Evolutionary conservation across 768 basidiomycete species (phyloP).

Genomic region (Serendipita indica): DNA sequence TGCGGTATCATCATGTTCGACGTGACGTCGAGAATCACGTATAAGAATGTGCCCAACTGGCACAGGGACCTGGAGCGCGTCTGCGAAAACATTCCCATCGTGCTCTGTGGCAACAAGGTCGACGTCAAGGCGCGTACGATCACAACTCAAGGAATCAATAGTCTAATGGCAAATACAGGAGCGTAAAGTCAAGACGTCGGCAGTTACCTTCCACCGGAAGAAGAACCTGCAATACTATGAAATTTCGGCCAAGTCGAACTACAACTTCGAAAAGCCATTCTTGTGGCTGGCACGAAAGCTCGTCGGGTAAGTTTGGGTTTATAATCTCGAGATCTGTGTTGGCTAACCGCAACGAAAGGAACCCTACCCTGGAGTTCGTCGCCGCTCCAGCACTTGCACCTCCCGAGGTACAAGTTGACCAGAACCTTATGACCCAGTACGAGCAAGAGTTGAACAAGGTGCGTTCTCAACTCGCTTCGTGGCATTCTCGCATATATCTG

Average conservation of each 20-base stretch:
- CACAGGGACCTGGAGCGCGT: constrained; percentile 99
- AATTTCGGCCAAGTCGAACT: constrained; percentile 99
- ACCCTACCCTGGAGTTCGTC: constrained; percentile 80
- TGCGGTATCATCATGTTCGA: constrained; percentile 99
- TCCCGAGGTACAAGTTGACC: constrained; percentile 80
- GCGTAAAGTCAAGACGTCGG: constrained; percentile 97
- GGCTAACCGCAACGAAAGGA: constrained; percentile 31
- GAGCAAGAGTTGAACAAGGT: constrained; percentile 59
- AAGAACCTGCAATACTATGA: constrained; percentile 99
- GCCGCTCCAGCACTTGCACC: constrained; percentile 92
- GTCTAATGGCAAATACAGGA: constrained; percentile 40
- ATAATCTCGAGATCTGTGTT: not conserved
- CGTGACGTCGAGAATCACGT: constrained; percentile 98
- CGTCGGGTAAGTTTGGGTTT: constrained; percentile 55
- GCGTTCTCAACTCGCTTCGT: constrained; percentile 16
- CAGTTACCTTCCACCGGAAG: constrained; percentile 99
- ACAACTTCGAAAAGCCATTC: constrained; percentile 99
- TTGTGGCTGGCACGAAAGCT: constrained; percentile 97
- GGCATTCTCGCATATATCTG: not conserved
- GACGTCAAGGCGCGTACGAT: constrained; percentile 75
- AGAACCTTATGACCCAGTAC: constrained; percentile 63
- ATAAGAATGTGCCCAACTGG: constrained; percentile 99
- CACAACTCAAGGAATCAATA: not conserved
- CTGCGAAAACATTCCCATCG: constrained; percentile 99
- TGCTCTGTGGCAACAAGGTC: constrained; percentile 98